Conservation (phyloP, 2,329 filamentous ascomycete genomes). For the Aureobasidium uvarum region DNA sequence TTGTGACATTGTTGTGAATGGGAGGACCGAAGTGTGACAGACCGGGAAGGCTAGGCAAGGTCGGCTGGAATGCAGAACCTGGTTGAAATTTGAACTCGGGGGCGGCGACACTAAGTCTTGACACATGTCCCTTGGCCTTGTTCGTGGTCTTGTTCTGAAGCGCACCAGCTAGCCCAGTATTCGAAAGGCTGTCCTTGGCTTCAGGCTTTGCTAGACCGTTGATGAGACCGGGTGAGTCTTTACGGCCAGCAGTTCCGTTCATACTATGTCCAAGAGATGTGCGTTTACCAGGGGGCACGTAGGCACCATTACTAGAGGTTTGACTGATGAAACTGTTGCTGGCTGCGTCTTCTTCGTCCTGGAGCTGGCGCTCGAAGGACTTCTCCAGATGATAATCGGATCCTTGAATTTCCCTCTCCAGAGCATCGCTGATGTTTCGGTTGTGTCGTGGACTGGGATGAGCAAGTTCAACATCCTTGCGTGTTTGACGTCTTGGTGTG, state of each 20-base stretch:
- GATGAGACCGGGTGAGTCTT: neutral
- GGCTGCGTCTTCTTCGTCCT: constrained; percentile 65
- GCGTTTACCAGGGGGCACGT: constrained; percentile 23
- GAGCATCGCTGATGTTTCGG: constrained; percentile 71
- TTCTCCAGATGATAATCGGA: constrained; percentile 67
- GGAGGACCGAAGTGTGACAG: constrained; percentile 7
- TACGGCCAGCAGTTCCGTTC: constrained; percentile 8
- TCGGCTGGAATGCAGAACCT: constrained; percentile 46
- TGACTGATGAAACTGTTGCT: constrained; percentile 14
- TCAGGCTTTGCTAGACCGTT: neutral
- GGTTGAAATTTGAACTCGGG: constrained; percentile 83
- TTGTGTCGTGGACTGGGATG: constrained; percentile 62
- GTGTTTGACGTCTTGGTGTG: constrained; percentile 43
- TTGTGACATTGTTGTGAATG: constrained; percentile 30
- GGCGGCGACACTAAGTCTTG: constrained; percentile 83
- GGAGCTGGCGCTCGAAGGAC: constrained; percentile 55
- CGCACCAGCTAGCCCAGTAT: neutral
- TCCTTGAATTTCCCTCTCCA: constrained; percentile 82
- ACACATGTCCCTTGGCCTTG: constrained; percentile 39
- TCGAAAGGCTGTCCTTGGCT: neutral
- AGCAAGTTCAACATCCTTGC: constrained; percentile 53
- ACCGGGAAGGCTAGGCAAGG: constrained; percentile 24
- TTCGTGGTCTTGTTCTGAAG: constrained; percentile 23
- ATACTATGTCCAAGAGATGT: neutral
- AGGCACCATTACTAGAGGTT: constrained; percentile 12